A percentile compares a stretch with the other conserved stretches of the same genome.
Evolutionary conservation across 805 yeast genomes (phyloP).

Genomic region (Sugiyamaella boreocaroliniensis): DNA sequence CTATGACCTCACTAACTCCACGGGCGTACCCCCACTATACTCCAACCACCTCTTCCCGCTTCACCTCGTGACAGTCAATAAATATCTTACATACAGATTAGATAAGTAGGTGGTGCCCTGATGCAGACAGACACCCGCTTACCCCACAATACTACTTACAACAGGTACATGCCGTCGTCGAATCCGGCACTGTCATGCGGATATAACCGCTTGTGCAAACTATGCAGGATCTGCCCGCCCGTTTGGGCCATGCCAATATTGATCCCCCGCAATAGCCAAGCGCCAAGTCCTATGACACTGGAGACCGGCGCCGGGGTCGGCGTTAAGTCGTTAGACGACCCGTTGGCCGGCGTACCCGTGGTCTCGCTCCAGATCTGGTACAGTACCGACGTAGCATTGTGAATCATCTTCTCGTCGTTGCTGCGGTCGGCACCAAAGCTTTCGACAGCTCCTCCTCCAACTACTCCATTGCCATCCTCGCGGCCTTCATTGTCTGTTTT

Average conservation of each 20-base stretch:
- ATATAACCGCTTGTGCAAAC: slow-evolving; percentile 10
- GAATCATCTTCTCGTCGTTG: slow-evolving; percentile 19
- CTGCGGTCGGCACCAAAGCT: not conserved
- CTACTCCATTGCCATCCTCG: not conserved
- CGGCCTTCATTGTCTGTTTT: not conserved
- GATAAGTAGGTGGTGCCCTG: not conserved
- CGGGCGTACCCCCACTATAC: too few relatives aligned
- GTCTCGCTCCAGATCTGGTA: slow-evolving; percentile 15
- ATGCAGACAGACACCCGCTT: too few relatives aligned
- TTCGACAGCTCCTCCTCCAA: too few relatives aligned
- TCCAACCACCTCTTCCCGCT: too few relatives aligned
- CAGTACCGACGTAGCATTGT: slow-evolving; percentile 22
- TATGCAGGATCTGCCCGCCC: slow-evolving; percentile 15
- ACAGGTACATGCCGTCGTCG: not conserved
- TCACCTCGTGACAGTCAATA: not conserved
- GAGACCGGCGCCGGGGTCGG: slow-evolving; percentile 1
- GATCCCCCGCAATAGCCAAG: slow-evolving; percentile 13
- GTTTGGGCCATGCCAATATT: slow-evolving; percentile 13
- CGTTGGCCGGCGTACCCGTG: not conserved
- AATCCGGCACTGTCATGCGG: not conserved
- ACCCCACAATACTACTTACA: not conserved
- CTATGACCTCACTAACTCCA: too few relatives aligned
- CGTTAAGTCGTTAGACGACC: not conserved
- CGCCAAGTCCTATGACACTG: slow-evolving; percentile 13
- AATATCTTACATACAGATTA: slow-evolving; percentile 4